Conservation (phyloP, 2,329 filamentous ascomycete species). For the Dothideomycetes sp. region DNA sequence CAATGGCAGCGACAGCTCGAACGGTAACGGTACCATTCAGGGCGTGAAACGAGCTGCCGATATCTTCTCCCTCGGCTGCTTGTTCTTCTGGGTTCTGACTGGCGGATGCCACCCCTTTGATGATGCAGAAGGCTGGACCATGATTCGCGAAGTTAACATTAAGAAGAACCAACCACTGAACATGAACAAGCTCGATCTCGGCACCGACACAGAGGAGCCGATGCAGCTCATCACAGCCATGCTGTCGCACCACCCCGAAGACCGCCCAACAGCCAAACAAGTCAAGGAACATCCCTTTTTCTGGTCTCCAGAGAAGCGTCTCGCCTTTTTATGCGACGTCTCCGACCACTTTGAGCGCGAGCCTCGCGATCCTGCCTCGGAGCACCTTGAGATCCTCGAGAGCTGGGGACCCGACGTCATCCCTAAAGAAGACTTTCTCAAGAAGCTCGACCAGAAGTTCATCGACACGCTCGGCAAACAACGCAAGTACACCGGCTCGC, state of each 20-base stretch:
- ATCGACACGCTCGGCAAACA: constrained; percentile 87
- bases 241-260: constrained; percentile 54
- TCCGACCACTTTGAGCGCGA: constrained; percentile 96
- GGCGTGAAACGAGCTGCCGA: constrained; percentile 93
- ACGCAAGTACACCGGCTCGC: constrained; percentile 79
- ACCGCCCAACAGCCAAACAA: constrained; percentile 60
- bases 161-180: constrained; percentile 74
- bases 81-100: constrained; percentile 99
- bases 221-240: constrained; percentile 78
- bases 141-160: constrained; percentile 78
- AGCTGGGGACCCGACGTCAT: constrained; percentile 22
- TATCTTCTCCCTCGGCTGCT: constrained; percentile 90
- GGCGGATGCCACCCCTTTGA: constrained; percentile 89
- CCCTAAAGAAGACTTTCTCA: constrained; percentile 65
- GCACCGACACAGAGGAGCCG: constrained; percentile 77
- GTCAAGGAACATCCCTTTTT: constrained; percentile 95
- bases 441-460: constrained; percentile 65
- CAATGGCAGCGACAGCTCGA: constrained; percentile 50
- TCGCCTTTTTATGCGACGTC: constrained; percentile 89
- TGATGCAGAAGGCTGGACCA: constrained; percentile 86
- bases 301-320: constrained; percentile 79
- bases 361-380: constrained; percentile 67
- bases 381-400: constrained; percentile 50
- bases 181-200: constrained; percentile 39
- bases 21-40: constrained; percentile 33